Percentiles rank a stretch among this genome's conserved stretches.
phyloP scores from a whole-genome alignment of 768 basidiomycete genomes.

The Chalciporus piperatus region DNA sequence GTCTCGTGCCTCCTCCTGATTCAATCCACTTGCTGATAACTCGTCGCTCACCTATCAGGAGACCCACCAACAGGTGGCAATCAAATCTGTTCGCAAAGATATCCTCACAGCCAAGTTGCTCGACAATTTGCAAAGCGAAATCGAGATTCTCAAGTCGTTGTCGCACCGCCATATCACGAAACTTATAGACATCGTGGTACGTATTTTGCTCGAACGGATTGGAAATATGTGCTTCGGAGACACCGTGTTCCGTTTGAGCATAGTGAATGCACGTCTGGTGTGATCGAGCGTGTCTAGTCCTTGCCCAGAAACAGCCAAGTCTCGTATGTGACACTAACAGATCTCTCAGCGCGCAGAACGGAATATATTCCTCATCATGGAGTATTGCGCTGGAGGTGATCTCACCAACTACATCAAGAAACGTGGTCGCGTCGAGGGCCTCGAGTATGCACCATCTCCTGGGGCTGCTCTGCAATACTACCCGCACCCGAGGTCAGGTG shows the following conservation, averaged over 20 bases:
- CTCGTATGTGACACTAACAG: constrained; percentile 9
- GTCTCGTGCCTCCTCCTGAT: constrained; percentile 22
- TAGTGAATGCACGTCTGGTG: neutral
- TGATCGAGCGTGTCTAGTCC: neutral
- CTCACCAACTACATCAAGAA: constrained; percentile 97
- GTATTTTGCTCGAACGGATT: constrained; percentile 19
- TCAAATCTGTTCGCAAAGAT: constrained; percentile 90
- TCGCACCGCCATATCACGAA: constrained; percentile 92
- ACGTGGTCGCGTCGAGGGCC: constrained; percentile 86
- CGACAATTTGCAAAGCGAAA: constrained; percentile 98
- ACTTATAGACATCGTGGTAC: constrained; percentile 88
- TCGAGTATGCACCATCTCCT: constrained; percentile 75
- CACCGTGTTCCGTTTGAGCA: neutral
- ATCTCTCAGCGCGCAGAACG: constrained; percentile 60
- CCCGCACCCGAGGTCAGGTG: constrained; percentile 88
- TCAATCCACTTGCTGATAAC: neutral
- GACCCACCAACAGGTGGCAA: constrained; percentile 76
- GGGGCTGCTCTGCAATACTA: constrained; percentile 78
- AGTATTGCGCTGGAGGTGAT: constrained; percentile 95
- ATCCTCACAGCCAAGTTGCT: constrained; percentile 89
- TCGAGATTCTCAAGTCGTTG: constrained; percentile 91
- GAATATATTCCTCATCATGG: constrained; percentile 94
- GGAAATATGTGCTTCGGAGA: neutral
- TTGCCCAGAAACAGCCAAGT: neutral
- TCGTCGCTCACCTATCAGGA: constrained; percentile 46